Conservation (phyloP, 1,284 basidiomycete genomes). For the Melanopsichium pennsylvanicum region DNA sequence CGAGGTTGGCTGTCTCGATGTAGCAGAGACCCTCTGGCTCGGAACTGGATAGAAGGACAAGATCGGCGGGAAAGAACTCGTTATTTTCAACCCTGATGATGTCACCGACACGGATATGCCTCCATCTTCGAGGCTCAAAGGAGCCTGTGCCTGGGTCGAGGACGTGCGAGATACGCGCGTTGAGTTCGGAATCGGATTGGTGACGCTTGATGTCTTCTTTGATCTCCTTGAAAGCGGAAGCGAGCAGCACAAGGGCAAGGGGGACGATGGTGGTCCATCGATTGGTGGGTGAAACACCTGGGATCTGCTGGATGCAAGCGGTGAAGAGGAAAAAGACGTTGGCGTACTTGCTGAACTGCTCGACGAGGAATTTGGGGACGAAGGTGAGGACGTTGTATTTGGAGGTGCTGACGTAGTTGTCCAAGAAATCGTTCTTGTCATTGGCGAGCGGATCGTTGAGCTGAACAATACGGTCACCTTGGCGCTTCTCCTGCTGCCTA, state of each 20-base stretch:
- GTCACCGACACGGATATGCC: slow-evolving; percentile 88
- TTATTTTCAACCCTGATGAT: slow-evolving; percentile 88
- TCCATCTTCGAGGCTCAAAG: slow-evolving; percentile 85
- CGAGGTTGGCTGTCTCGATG: slow-evolving; percentile 95
- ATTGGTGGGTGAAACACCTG: slow-evolving; percentile 95
- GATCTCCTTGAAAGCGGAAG: slow-evolving; percentile 94
- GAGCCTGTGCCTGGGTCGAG: slow-evolving; percentile 73
- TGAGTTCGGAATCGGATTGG: slow-evolving; percentile 90
- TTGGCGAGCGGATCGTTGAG: slow-evolving; percentile 62
- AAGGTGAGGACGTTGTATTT: slow-evolving; percentile 93
- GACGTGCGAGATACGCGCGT: slow-evolving; percentile 81
- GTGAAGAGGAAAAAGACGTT: slow-evolving; percentile 99
- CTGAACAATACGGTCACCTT: slow-evolving; percentile 55
- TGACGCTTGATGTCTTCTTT: slow-evolving; percentile 98
- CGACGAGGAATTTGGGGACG: slow-evolving; percentile 86
- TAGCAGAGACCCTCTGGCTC: slow-evolving; percentile 98
- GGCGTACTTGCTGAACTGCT: slow-evolving; percentile 98
- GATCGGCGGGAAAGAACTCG: slow-evolving; percentile 95
- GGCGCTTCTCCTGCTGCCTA: slow-evolving; percentile 31
- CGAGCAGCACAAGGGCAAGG: slow-evolving; percentile 85
- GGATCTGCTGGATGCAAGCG: slow-evolving; percentile 96
- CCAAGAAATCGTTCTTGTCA: slow-evolving; percentile 54
- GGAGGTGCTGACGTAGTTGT: slow-evolving; percentile 89
- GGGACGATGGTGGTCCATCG: slow-evolving; percentile 94
- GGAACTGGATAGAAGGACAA: slow-evolving; percentile 84